These are phyloP conservation scores for Candida frijolesensis DNA, from an alignment of 1,139 yeast genomes.

Conservation along the genomic window DNA sequence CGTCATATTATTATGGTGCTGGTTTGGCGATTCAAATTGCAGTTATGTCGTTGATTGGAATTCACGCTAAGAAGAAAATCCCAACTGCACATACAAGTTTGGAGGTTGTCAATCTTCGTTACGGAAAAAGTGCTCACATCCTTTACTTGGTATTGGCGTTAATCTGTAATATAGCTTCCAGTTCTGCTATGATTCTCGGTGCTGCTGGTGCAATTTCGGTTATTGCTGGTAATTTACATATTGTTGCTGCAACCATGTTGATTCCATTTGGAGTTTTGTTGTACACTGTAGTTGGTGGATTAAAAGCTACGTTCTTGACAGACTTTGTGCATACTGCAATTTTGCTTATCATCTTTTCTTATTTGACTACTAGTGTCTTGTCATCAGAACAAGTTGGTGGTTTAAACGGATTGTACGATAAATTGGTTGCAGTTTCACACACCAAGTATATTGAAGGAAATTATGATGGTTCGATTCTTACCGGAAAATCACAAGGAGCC, in stretches of 20 bases:
- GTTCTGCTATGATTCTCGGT: constrained; percentile 38
- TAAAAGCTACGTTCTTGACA: constrained; percentile 43
- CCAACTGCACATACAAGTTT: constrained; percentile 32
- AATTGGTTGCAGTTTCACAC: constrained; percentile 18
- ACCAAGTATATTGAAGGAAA: constrained; percentile 31
- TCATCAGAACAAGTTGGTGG: constrained; percentile 31
- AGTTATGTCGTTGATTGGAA: constrained; percentile 29
- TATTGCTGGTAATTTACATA: constrained; percentile 34
- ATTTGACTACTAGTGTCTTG: constrained; percentile 29
- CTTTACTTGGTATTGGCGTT: constrained; percentile 33
- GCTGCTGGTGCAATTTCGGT: constrained; percentile 38
- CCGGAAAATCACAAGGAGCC: constrained; percentile 37
- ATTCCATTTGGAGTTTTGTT: constrained; percentile 40
- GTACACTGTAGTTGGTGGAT: constrained; percentile 42
- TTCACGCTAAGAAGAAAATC: constrained; percentile 32
- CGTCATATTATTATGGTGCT: constrained; percentile 29
- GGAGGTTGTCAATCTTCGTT: constrained; percentile 32
- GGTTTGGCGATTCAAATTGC: constrained; percentile 33
- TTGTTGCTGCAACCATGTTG: constrained; percentile 34
- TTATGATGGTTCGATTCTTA: constrained; percentile 35
- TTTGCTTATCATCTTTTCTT: constrained; percentile 30
- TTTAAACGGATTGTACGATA: constrained; percentile 28
- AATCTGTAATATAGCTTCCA: constrained; percentile 33
- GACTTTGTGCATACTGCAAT: constrained; percentile 39
- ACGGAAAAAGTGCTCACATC: constrained; percentile 31